Base-by-base conservation (phyloP, 768 basidiomycete genomes). In the Phlegmacium glaucopus region DNA sequence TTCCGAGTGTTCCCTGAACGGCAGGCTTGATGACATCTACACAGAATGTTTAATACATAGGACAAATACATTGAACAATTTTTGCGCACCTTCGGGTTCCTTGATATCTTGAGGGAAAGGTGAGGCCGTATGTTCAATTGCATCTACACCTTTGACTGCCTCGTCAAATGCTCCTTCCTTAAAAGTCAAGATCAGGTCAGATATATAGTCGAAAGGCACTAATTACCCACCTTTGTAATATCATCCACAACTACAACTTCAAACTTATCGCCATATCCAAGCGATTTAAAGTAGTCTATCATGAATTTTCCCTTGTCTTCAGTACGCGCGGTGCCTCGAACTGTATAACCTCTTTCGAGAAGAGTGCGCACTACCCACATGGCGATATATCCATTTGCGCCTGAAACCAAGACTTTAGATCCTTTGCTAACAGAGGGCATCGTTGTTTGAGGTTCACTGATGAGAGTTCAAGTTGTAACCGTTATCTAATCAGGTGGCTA, bases 111-210 rank as follows among this genome's bases (percentile, higher is more conserved):
- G 50, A 47, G 74, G 66, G 55, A 82, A 72, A 1, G 86, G 86
- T 3, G 85, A 86, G 0, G 85, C 85, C 4, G 73, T 80, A 57
- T 89, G 87, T 35, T 71, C 74, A 44, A 92, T 78, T 0, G 77
- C 90, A 51, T 88, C 82, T 7, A 90, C 80, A 1, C 77, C 85
- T 61, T 82, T 78, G 49, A 90, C 85, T 0, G 81, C 87, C 41
- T 87, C 80, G 60, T 91, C 87, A 53, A 90, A 94, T 0, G 83
- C 85, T 6, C 78, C 79, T 1, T 74, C 74, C 80, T 82, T 47
- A 8, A 22, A n/a, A 39, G n/a, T n/a, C 12, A 37, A 26, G 9
- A 39, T 26, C 12, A 39, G 15, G 17, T 25, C n/a, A 8, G 11
- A 6, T 15, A 9, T 12, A 17, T 11, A 6, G 48, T 11, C n/a